phyloP scores from a whole-genome alignment of 1,139 yeast species.

The Geotrichum australiense region DNA sequence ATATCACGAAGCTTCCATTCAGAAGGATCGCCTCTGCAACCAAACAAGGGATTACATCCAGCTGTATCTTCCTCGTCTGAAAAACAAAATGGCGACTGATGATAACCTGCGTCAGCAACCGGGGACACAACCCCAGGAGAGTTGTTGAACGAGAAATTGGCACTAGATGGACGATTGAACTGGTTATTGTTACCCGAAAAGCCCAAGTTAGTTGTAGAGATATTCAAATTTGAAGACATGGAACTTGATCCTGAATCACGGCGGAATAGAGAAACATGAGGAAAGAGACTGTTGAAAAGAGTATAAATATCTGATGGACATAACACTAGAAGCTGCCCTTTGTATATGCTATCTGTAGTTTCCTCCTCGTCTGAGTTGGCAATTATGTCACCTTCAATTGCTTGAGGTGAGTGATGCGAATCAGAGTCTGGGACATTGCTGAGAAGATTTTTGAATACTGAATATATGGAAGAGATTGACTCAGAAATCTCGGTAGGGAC shows the following conservation, averaged over 20 bases:
- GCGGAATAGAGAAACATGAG: conserved; percentile 21
- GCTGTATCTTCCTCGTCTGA: conserved; percentile 11
- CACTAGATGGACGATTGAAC: conserved; percentile 21
- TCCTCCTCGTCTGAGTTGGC: conserved; percentile 4
- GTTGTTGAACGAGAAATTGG: conserved; percentile 10
- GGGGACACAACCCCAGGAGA: not conserved
- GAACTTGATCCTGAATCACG: conserved; percentile 6
- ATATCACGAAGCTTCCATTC: conserved; percentile 34
- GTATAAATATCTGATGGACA: conserved; percentile 31
- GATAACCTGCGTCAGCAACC: not conserved
- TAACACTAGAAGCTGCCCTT: conserved; percentile 30
- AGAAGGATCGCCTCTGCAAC: conserved; percentile 26
- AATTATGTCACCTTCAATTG: conserved; percentile 8
- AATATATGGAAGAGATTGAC: conserved; percentile 1
- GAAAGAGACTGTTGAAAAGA: conserved; percentile 29
- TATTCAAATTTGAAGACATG: conserved; percentile 13
- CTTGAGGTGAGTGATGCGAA: conserved; percentile 18
- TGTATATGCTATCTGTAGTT: conserved; percentile 10
- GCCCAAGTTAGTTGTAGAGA: conserved; percentile 12
- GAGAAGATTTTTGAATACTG: conserved; percentile 1
- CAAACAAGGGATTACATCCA: conserved; percentile 17
- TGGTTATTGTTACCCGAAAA: conserved; percentile 15
- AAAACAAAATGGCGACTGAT: not conserved
- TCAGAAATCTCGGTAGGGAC: conserved; percentile 4
- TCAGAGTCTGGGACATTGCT: conserved; percentile 14